A percentile compares a stretch with the other conserved stretches of the same genome.
phyloP scores from a whole-genome alignment of 1,139 yeast species.

The Suhomyces anneliseae region DNA sequence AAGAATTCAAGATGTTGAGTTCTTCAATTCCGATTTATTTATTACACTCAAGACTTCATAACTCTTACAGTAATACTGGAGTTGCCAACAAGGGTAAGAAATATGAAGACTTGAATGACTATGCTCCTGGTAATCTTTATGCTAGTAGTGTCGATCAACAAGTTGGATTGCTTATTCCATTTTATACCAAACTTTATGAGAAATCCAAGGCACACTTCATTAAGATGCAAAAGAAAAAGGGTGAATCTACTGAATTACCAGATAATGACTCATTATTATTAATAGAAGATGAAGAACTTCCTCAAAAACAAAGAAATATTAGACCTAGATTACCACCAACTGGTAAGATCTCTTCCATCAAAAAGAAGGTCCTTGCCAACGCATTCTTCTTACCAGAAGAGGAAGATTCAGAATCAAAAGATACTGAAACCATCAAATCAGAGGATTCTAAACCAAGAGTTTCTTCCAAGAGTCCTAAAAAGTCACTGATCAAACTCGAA shows the following conservation, averaged over 20 bases:
- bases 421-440: background rate
- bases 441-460: constrained; percentile 1
- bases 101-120: constrained; percentile 62
- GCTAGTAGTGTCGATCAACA: constrained; percentile 55
- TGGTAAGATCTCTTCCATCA: constrained; percentile 75
- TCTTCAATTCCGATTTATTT: constrained; percentile 87
- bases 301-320: constrained; percentile 75
- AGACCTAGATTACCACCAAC: constrained; percentile 91
- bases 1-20: constrained; percentile 84
- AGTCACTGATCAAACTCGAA: constrained; percentile 5
- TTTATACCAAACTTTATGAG: constrained; percentile 51
- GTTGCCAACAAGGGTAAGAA: constrained; percentile 50
- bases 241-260: constrained; percentile 48
- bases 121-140: constrained; percentile 46
- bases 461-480: constrained; percentile 7
- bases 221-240: constrained; percentile 57
- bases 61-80: constrained; percentile 44
- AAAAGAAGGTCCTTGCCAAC: constrained; percentile 57
- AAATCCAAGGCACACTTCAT: constrained; percentile 49
- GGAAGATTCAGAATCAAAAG: background rate
- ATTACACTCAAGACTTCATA: constrained; percentile 73
- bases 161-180: constrained; percentile 60
- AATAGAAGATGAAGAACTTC: constrained; percentile 79
- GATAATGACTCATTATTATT: constrained; percentile 43
- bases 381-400: constrained; percentile 44